A percentile compares a stretch with the other conserved stretches of the same genome.
Evolutionary conservation across 106 monocot genomes (phyloP).

Genomic region (Dioscorea zingiberensis): DNA sequence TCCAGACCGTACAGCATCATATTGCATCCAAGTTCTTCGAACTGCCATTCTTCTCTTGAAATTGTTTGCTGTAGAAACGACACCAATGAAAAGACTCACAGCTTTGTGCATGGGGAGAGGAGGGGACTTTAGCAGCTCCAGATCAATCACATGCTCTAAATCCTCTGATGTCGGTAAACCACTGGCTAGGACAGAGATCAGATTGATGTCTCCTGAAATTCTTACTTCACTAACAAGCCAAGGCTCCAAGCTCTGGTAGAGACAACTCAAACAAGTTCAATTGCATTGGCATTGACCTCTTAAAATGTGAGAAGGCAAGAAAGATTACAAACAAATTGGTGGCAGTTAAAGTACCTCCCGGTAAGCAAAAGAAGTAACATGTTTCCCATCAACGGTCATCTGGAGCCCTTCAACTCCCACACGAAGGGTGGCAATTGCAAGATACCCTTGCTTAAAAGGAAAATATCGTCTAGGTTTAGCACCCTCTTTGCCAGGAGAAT

Average conservation of each 20-base stretch:
- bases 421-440: conserved; percentile 72
- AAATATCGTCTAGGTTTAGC: conserved; percentile 44
- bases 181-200: conserved; percentile 72
- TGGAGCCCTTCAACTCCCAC: conserved; percentile 82
- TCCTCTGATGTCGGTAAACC: conserved; percentile 93
- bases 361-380: conserved; percentile 85
- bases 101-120: conserved; percentile 39
- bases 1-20: conserved; percentile 64
- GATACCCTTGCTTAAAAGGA: conserved; percentile 76
- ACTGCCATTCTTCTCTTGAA: conserved; percentile 93
- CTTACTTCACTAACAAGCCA: conserved; percentile 85
- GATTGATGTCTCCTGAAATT: conserved; percentile 76
- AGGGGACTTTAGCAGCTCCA: conserved; percentile 58
- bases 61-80: conserved; percentile 93
- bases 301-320: neutral
- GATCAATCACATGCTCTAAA: conserved; percentile 53
- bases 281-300: conserved; percentile 1
- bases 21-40: conserved; percentile 96
- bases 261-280: conserved; percentile 1
- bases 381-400: conserved; percentile 94
- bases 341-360: conserved; percentile 51
- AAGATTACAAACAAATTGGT: neutral
- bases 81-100: conserved; percentile 69
- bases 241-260: conserved; percentile 77
- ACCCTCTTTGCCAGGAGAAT: conserved; percentile 7